Evolutionary conservation across 1,284 basidiomycete species (phyloP).

Genomic region (Lentinula novae-zelandiae): DNA sequence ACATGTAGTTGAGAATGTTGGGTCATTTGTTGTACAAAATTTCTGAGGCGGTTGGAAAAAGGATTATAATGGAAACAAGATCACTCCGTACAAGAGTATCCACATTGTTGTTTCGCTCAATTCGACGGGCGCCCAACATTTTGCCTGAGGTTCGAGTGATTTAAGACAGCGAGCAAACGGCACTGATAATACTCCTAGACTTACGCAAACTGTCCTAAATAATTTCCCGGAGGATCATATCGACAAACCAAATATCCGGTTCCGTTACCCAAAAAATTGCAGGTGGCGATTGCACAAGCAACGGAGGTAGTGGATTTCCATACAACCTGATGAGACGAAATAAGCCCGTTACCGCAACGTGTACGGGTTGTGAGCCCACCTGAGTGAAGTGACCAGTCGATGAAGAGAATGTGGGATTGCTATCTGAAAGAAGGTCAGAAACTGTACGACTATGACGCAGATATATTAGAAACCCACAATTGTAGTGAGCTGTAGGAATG

Average conservation of each 20-base stretch:
- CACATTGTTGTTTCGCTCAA: neutral
- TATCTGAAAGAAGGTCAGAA: slow-evolving; percentile 14
- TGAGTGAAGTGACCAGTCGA: slow-evolving; percentile 25
- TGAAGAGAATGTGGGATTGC: slow-evolving; percentile 21
- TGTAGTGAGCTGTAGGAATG: neutral
- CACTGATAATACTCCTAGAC: slow-evolving; percentile 1
- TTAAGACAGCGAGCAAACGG: neutral
- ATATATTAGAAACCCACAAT: neutral
- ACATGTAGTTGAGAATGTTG: no score
- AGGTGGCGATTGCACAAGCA: slow-evolving; percentile 21
- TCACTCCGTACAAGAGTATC: no score
- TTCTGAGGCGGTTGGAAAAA: no score
- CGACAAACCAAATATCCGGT: slow-evolving; percentile 22
- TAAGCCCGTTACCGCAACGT: no score
- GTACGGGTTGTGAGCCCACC: slow-evolving; percentile 2
- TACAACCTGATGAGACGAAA: slow-evolving; percentile 18
- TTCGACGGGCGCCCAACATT: neutral
- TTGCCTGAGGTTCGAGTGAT: neutral
- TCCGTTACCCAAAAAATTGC: slow-evolving; percentile 18
- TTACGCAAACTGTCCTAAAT: slow-evolving; percentile 16
- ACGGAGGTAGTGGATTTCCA: slow-evolving; percentile 23
- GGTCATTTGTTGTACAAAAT: no score
- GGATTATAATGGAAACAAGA: no score
- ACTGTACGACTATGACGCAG: neutral
- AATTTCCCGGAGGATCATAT: slow-evolving; percentile 24